These are phyloP conservation scores for Kwoniella heveanensis DNA, from an alignment of 768 basidiomycete species.

Conservation along the genomic window DNA sequence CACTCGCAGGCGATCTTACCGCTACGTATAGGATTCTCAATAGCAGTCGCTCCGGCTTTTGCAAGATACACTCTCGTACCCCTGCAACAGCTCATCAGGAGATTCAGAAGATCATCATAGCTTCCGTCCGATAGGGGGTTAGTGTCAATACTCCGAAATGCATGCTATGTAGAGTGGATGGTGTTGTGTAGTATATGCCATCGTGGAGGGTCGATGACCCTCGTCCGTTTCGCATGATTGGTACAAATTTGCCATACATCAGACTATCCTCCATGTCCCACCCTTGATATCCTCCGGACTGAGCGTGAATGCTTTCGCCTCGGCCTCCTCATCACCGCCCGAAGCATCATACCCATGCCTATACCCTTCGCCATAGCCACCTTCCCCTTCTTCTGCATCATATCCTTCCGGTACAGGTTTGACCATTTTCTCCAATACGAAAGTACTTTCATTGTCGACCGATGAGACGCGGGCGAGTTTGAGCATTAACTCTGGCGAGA, in stretches of 20 bases:
- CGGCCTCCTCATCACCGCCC: neutral
- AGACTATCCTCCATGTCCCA: conserved; percentile 9
- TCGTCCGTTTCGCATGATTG: too few species aligned
- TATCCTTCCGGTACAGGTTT: conserved; percentile 5
- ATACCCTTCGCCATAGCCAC: neutral
- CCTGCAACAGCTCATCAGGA: conserved; percentile 4
- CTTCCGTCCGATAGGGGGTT: too few species aligned
- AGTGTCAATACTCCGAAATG: too few species aligned
- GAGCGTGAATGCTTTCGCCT: neutral
- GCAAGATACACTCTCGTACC: conserved; percentile 59
- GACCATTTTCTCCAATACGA: conserved; percentile 11
- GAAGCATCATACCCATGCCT: neutral
- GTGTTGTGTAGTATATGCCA: too few species aligned
- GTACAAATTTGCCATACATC: too few species aligned
- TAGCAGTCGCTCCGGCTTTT: conserved; percentile 74
- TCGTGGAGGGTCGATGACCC: too few species aligned
- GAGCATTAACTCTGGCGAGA: conserved; percentile 34
- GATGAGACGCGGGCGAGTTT: conserved; percentile 24
- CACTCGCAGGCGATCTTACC: conserved; percentile 71
- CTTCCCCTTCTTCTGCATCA: conserved; percentile 1
- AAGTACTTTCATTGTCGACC: neutral
- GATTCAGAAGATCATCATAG: conserved; percentile 4
- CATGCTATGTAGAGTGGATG: too few species aligned
- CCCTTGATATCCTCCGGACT: neutral
- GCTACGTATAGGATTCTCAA: conserved; percentile 68